Base-by-base conservation (phyloP, 2,329 filamentous ascomycete genomes). In the Fusarium protoensiforme region DNA sequence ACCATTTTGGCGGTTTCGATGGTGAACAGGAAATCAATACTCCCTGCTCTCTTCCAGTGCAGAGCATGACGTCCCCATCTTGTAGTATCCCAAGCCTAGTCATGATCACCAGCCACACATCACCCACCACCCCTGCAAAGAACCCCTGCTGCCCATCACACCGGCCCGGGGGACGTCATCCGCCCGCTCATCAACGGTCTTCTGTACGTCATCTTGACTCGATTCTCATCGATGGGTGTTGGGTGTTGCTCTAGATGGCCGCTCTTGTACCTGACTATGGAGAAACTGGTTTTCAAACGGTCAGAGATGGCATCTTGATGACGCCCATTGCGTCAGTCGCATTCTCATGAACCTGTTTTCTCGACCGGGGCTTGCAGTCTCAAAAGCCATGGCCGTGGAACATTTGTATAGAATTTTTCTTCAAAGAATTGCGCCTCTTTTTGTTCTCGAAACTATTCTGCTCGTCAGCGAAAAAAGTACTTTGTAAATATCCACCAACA, bases 1-100 rank as follows among this genome's bases (percentile, higher is more conserved):
- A 87, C 84, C 85, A 87, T 87, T 56, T 61, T 78, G 53, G 46
- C 20, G 24, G 56, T 65, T 38, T 72, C 27, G 61, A 66, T 73
- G 43, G 38, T 62, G 64, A 68, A 60, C 64, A 64, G 43, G 39
- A 65, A 63, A 48, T 24, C 24, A 24, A 27, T 36, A 22, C 33
- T 36, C 7, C 31, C 29, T 35, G 13, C n/a, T 8, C n/a, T 8
- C 20, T 18, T 5, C 11, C 46, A 31, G 24, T 16, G 48, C 43
- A 31, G 59, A 61, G 53, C 68, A 74, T 77, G 74, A 77, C 72
- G 74, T 74, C 20, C 20, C 27, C 72, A 69, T 67, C 67, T 70
- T 65, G 46, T 73, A 75, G 65, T 41, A 72, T 61, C 57, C 38
- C 48, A 46, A 51, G 63, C 65, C 61, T n/a, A 74, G 62, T 74